These are phyloP conservation scores for Canavalia ensiformis DNA, from an alignment of 306 rosid species.

Conservation along the genomic window DNA sequence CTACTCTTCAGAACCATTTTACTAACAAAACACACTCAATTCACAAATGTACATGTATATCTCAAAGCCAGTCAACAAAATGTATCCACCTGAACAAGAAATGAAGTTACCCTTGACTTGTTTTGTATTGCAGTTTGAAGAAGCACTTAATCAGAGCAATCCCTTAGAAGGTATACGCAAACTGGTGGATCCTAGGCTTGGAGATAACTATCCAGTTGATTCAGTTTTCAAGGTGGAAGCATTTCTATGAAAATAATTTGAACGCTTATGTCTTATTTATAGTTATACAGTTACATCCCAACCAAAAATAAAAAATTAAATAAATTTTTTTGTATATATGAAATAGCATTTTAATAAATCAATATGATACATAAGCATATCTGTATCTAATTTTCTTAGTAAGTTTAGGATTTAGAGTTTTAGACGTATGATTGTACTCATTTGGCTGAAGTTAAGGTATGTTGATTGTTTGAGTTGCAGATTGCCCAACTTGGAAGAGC, in stretches of 20 bases:
- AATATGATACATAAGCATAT: background rate
- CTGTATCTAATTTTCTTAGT: background rate
- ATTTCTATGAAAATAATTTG: conserved; percentile 9
- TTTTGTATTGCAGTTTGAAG: conserved; percentile 73
- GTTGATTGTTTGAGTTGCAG: conserved; percentile 58
- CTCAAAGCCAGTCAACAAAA: background rate
- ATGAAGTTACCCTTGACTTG: conserved; percentile 5
- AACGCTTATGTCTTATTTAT: background rate
- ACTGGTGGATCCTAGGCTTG: conserved; percentile 71
- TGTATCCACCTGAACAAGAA: background rate
- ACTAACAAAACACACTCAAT: background rate
- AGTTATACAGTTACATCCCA: background rate
- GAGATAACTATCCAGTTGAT: conserved; percentile 66
- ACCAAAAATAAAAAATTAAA: background rate
- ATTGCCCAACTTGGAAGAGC: conserved; percentile 81
- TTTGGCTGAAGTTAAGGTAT: background rate
- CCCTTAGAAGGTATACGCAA: conserved; percentile 65
- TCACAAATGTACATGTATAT: conserved; percentile 14
- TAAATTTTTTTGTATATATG: background rate
- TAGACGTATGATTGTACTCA: too few relatives aligned
- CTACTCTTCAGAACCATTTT: background rate
- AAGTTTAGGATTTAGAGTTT: background rate
- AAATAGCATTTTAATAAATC: background rate
- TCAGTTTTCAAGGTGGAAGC: conserved; percentile 75
- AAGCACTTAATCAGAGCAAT: conserved; percentile 64